Conservation (phyloP, 139 green algal genomes). For the Yamagishiella unicocca region DNA sequence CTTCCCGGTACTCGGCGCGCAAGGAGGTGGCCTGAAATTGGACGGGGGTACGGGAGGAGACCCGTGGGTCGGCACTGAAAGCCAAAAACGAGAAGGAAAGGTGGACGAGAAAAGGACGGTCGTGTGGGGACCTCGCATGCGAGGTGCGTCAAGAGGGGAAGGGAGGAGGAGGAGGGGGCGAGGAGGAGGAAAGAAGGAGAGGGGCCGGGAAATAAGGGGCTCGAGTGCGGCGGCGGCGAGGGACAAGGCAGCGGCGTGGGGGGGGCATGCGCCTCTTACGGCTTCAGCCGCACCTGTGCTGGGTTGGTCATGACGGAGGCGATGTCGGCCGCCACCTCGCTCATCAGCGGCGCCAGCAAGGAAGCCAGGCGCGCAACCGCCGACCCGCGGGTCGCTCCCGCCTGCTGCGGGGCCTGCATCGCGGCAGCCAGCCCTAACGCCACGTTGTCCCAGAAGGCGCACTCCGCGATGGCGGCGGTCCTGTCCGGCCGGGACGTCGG, state of each 20-base stretch:
- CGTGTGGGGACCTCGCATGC: too few relatives aligned
- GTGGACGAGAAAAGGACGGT: not conserved
- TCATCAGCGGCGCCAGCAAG: slow-evolving; percentile 29
- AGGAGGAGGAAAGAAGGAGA: too few relatives aligned
- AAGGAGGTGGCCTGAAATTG: not conserved
- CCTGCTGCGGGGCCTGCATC: not conserved
- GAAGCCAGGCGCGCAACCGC: not conserved
- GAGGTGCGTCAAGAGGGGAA: too few relatives aligned
- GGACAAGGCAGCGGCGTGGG: too few relatives aligned
- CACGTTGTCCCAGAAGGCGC: slow-evolving; percentile 82
- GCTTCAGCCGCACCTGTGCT: not conserved
- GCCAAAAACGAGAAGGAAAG: not conserved
- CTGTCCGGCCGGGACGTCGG: slow-evolving; percentile 11
- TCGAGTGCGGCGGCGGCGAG: too few relatives aligned
- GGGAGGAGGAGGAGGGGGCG: too few relatives aligned
- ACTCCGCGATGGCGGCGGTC: slow-evolving; percentile 75
- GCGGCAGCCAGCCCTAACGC: slow-evolving; percentile 40
- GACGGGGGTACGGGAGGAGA: too few relatives aligned
- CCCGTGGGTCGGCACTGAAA: too few relatives aligned
- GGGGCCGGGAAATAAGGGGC: too few relatives aligned
- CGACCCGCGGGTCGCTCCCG: not conserved
- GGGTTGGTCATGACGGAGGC: slow-evolving; percentile 26
- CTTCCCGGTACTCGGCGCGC: slow-evolving; percentile 31
- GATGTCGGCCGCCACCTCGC: slow-evolving; percentile 52
- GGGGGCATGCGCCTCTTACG: too few relatives aligned